phyloP scores from a whole-genome alignment of 495 filamentous ascomycete genomes.

The Podospora sp. region DNA sequence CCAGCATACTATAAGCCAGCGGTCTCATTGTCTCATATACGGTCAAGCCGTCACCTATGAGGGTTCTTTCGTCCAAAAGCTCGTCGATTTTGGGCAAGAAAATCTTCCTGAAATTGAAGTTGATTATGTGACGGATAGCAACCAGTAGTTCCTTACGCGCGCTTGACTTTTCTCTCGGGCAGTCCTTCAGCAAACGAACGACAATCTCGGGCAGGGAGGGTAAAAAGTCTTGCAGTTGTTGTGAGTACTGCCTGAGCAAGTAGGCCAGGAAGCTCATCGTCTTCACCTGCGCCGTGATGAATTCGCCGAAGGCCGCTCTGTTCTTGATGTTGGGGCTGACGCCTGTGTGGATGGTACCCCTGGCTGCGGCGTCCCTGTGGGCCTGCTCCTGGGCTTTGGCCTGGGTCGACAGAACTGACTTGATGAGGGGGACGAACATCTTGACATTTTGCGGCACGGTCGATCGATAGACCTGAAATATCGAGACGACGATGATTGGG shows the following conservation, averaged over 20 bases:
- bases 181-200: conserved; percentile 89
- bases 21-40: conserved; percentile 97
- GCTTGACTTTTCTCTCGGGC: conserved; percentile 88
- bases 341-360: conserved; percentile 82
- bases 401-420: conserved; percentile 83
- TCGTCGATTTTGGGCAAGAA: conserved; percentile 95
- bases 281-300: conserved; percentile 97
- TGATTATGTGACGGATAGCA: conserved; percentile 97
- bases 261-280: conserved; percentile 99
- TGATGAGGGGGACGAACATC: conserved; percentile 90
- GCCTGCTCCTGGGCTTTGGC: conserved; percentile 93
- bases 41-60: conserved; percentile 94
- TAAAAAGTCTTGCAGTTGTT: conserved; percentile 87
- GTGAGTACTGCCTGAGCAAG: conserved; percentile 82
- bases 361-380: conserved; percentile 76
- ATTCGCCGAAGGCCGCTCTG: conserved; percentile 91
- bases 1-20: conserved; percentile 96
- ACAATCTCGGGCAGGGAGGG: conserved; percentile 86
- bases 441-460: conserved; percentile 85
- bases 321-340: conserved; percentile 95
- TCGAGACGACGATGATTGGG: conserved; percentile 97
- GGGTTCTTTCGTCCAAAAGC: conserved; percentile 85
- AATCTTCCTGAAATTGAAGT: conserved; percentile 96
- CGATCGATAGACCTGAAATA: conserved; percentile 87
- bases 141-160: conserved; percentile 94